Evolutionary conservation across 2,329 filamentous ascomycete species (phyloP).

Genomic region (Tympanopsis confertula): DNA sequence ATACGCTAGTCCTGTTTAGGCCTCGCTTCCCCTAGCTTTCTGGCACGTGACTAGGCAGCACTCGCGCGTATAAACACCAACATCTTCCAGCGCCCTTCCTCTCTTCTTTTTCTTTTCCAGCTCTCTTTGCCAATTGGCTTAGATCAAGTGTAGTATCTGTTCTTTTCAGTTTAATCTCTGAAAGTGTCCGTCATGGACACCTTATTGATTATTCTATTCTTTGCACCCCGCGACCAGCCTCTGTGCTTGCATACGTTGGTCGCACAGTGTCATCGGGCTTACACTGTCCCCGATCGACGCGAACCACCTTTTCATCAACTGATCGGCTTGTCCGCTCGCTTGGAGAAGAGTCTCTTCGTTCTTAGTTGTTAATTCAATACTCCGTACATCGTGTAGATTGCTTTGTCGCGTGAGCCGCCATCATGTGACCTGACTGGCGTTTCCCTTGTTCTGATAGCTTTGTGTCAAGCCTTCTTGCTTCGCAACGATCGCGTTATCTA

Average conservation of each 20-base stretch:
- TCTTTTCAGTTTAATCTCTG: constrained; percentile 62
- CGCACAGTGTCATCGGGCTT: constrained; percentile 69
- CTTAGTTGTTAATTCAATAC: no score
- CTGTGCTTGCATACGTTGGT: constrained; percentile 62
- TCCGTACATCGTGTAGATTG: no score
- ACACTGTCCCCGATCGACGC: constrained; percentile 66
- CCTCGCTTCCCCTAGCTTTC: no score
- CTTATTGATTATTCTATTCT: constrained; percentile 51
- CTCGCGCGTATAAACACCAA: constrained; percentile 5
- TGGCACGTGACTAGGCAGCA: no score
- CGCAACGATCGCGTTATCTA: no score
- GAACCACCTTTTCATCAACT: constrained; percentile 29
- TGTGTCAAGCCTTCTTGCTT: no score
- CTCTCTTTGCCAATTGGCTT: constrained; percentile 36
- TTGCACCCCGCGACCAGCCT: constrained; percentile 40
- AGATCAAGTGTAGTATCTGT: constrained; percentile 57
- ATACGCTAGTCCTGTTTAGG: no score
- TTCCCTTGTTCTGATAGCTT: no score
- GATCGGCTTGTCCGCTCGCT: not conserved
- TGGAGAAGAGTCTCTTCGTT: no score
- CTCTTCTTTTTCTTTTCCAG: constrained; percentile 10
- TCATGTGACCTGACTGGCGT: no score
- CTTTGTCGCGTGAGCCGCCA: no score
- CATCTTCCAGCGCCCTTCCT: constrained; percentile 2
- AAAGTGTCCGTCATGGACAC: constrained; percentile 21